A percentile compares a stretch with the other conserved stretches of the same genome.
Conservation (phyloP, 176 grass and related monocot species). For the Themeda triandra region DNA sequence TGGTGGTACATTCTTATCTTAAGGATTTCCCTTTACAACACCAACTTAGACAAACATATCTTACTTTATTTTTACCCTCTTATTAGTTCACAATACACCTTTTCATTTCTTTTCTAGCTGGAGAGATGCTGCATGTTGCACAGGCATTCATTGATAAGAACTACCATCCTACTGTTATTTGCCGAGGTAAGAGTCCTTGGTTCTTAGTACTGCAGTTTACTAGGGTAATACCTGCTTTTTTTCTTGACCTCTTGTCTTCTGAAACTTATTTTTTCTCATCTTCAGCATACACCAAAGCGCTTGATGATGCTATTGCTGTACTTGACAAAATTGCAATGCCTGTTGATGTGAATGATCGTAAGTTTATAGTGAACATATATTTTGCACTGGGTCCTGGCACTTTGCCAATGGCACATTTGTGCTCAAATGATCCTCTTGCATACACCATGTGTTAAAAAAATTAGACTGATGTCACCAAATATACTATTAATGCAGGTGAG, state of each 20-base stretch:
- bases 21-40: neutral
- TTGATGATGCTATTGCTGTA: constrained; percentile 81
- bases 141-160: constrained; percentile 88
- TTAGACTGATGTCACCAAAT: constrained; percentile 12
- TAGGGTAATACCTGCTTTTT: neutral
- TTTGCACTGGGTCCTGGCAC: neutral
- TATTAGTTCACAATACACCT: neutral
- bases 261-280: constrained; percentile 10
- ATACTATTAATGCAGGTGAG: constrained; percentile 35
- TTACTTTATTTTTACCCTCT: neutral
- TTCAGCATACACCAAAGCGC: constrained; percentile 73
- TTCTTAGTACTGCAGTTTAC: neutral
- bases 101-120: constrained; percentile 53
- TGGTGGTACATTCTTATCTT: neutral
- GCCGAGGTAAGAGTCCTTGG: constrained; percentile 52
- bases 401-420: neutral
- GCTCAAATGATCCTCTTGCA: neutral
- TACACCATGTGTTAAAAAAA: neutral
- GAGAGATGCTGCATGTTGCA: constrained; percentile 98
- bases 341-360: constrained; percentile 89
- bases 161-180: constrained; percentile 96
- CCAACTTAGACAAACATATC: neutral
- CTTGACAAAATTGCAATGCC: constrained; percentile 95
- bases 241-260: constrained; percentile 8
- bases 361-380: constrained; percentile 43